These are phyloP conservation scores for Podaxis sp. DNA, from an alignment of 768 basidiomycete genomes.

Conservation along the genomic window DNA sequence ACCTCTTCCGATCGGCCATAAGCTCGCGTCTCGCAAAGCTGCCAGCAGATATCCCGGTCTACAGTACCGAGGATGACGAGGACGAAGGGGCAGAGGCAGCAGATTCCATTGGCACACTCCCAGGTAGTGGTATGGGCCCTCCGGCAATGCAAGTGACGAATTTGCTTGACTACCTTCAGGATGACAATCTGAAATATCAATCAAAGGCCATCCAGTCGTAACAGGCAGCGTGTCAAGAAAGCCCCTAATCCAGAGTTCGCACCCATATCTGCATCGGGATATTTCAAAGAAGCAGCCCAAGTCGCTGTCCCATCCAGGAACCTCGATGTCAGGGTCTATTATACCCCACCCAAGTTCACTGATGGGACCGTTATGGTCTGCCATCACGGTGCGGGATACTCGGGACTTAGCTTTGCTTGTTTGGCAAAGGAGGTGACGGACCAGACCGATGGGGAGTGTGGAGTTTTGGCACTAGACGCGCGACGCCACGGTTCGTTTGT, in stretches of 20 bases:
- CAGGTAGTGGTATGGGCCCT: slow-evolving; percentile 54
- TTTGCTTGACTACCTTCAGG: slow-evolving; percentile 13
- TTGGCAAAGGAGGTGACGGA: slow-evolving; percentile 76
- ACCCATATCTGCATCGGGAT: slow-evolving; percentile 74
- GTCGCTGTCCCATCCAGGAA: slow-evolving; percentile 58
- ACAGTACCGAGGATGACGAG: slow-evolving; percentile 31
- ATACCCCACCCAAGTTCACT: slow-evolving; percentile 60
- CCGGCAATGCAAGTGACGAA: slow-evolving; percentile 52
- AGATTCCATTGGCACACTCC: slow-evolving; percentile 59
- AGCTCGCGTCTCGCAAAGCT: slow-evolving; percentile 71
- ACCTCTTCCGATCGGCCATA: slow-evolving; percentile 74
- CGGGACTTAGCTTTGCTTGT: slow-evolving; percentile 85
- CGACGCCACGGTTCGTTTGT: slow-evolving; percentile 74
- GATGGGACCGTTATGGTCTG: slow-evolving; percentile 76
- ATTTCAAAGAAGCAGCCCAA: slow-evolving; percentile 77
- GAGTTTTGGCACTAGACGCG: slow-evolving; percentile 79
- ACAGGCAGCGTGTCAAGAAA: slow-evolving; percentile 24
- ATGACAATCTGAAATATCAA: slow-evolving; percentile 16
- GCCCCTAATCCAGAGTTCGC: slow-evolving; percentile 58
- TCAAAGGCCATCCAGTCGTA: slow-evolving; percentile 30
- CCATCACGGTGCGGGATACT: slow-evolving; percentile 95
- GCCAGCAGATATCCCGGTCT: slow-evolving; percentile 30
- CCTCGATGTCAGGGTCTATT: slow-evolving; percentile 77
- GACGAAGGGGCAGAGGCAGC: slow-evolving; percentile 52
- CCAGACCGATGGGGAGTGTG: slow-evolving; percentile 64